Evolutionary conservation across 1,139 yeast genomes (phyloP).

Genomic region (Candida mesenterica): DNA sequence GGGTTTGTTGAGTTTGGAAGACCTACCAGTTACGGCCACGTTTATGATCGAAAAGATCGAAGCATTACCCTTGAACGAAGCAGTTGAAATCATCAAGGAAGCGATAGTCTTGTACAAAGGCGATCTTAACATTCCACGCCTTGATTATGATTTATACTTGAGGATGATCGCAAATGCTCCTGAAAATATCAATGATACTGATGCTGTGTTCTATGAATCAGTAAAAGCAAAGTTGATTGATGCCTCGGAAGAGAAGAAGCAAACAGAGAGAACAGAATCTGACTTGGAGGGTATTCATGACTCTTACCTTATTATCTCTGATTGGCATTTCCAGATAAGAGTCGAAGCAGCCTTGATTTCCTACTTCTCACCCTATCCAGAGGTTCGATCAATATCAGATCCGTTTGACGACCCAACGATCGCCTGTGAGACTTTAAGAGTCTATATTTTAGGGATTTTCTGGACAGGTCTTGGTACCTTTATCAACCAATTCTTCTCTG

Average conservation of each 20-base stretch:
- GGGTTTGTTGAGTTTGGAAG: conserved; percentile 25
- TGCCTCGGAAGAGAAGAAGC: conserved; percentile 3
- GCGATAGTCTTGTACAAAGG: conserved; percentile 18
- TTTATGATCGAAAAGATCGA: conserved; percentile 24
- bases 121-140: conserved; percentile 25
- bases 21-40: conserved; percentile 28
- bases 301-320: conserved; percentile 6
- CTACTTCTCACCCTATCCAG: conserved; percentile 62
- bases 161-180: conserved; percentile 9
- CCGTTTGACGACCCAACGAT: conserved; percentile 50
- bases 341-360: conserved; percentile 32
- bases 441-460: conserved; percentile 52
- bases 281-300: conserved; percentile 2
- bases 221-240: conserved; percentile 1
- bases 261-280: conserved; percentile 3
- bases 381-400: conserved; percentile 58
- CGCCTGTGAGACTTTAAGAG: conserved; percentile 56
- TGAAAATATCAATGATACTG: conserved; percentile 1
- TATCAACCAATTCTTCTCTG: conserved; percentile 56
- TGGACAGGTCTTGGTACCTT: conserved; percentile 59
- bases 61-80: conserved; percentile 15
- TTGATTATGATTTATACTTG: conserved; percentile 14
- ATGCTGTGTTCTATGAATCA: too few species aligned
- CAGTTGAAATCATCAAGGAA: conserved; percentile 20
- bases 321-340: conserved; percentile 17